A percentile compares a stretch with the other conserved stretches of the same genome.
Conservation (phyloP, 2,329 filamentous ascomycete genomes). For the Colletotrichum tofieldiae region DNA sequence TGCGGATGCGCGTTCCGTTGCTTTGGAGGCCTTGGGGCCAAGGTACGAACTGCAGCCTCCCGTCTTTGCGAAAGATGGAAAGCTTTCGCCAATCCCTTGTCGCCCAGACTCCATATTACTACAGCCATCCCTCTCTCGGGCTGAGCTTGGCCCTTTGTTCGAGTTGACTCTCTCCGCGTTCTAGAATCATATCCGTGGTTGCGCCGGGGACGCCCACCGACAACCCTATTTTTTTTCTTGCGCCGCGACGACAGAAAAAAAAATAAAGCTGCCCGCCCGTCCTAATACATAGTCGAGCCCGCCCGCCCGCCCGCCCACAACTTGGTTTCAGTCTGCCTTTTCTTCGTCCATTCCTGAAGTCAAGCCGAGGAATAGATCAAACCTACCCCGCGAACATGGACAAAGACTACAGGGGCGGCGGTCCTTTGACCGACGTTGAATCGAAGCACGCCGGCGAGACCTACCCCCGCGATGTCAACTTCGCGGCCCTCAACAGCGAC, state of each 20-base stretch:
- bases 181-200: constrained; percentile 33
- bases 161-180: constrained; percentile 10
- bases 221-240: constrained; percentile 15
- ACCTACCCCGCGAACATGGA: constrained; percentile 26
- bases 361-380: neutral
- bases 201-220: constrained; percentile 35
- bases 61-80: constrained; percentile 18
- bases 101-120: constrained; percentile 37
- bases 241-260: neutral
- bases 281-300: neutral
- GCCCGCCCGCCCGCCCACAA: constrained; percentile 5
- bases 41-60: constrained; percentile 11
- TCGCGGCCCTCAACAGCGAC: constrained; percentile 45
- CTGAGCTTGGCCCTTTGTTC: constrained; percentile 12
- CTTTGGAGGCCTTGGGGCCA: neutral
- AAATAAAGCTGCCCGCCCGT: constrained; percentile 3
- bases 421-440: constrained; percentile 43
- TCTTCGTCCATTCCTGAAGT: neutral
- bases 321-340: neutral
- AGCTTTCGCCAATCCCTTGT: constrained; percentile 20
- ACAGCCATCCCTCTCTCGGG: constrained; percentile 1
- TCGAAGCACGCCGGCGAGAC: constrained; percentile 45
- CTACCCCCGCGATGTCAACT: constrained; percentile 44
- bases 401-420: constrained; percentile 39
- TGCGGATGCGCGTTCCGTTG: constrained; percentile 19